Conservation (phyloP, 441 rosid genomes). For the Adansonia rubrostipa region DNA sequence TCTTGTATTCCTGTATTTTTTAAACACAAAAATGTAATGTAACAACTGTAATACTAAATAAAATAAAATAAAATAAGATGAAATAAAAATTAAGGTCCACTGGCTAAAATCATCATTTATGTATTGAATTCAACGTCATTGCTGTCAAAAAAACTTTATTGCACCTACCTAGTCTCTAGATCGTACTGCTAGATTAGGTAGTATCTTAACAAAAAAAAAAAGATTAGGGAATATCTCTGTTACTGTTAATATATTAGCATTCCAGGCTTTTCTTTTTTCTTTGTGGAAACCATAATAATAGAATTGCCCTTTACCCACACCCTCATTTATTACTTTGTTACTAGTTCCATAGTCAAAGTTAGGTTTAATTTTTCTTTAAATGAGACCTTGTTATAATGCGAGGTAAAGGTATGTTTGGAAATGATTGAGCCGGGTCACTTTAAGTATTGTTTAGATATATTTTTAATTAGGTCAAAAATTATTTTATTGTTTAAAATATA, state of each 20-base stretch:
- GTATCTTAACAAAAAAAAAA: not conserved
- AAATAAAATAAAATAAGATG: too few relatives aligned
- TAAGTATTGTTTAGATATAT: too few relatives aligned
- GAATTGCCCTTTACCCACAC: not conserved
- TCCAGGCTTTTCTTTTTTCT: not conserved
- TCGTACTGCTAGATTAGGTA: not conserved
- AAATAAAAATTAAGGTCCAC: too few relatives aligned
- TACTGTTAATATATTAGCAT: not conserved
- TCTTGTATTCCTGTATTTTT: not conserved
- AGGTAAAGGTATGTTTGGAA: too few relatives aligned
- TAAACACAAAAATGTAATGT: not conserved
- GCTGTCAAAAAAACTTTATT: too few relatives aligned
- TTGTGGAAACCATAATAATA: not conserved
- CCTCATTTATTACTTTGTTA: not conserved
- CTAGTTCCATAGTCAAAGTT: not conserved
- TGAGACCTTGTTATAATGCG: too few relatives aligned
- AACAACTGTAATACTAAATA: not conserved
- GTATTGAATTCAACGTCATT: too few relatives aligned
- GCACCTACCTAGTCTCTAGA: too few relatives aligned
- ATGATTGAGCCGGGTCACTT: too few relatives aligned
- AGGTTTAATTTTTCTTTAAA: not conserved
- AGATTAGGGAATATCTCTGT: not conserved
- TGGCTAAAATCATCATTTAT: too few relatives aligned
- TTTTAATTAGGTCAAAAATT: too few relatives aligned
- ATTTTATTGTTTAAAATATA: too few relatives aligned